Evolutionary conservation across 768 basidiomycete species (phyloP), one percentile per base, ranked within the genome.

Genomic region (Leccinum sublutescens): DNA sequence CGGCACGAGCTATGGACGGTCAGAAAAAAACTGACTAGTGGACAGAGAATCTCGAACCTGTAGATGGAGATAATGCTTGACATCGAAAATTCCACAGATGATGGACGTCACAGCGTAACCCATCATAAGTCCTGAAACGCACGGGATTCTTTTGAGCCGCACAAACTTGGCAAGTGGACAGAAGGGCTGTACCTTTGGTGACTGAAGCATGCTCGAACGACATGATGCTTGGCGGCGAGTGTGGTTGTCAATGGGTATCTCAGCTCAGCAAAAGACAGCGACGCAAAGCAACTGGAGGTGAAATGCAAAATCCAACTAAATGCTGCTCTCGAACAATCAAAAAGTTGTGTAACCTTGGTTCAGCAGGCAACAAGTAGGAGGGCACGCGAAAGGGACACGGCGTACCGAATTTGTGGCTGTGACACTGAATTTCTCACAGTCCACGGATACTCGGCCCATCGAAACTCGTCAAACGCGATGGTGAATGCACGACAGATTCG

Each of bases 11-110:
- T 94, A 62, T 21, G 47, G 34, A 45, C n/a, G 51, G 48, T 64
- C 36, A 61, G 60, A 55, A 50, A 40, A 54, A 50, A 15, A 17
- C 40, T 49, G 34, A 50, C 14, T 45, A 51, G 23, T 8, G 43
- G n/a, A 54, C 31, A 43, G 56, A 34, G 56, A 53, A 56, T 53
- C 15, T 64, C 79, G 63, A 62, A 86, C 88, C 77, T 91, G 94
- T 2, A 97, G 78, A 71, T 95, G 91, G 59, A 93, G 81, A 71
- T 93, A 91, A 67, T 94, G 88, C 71, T 95, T 96, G 64, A 92
- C 76, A 66, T 95, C 93, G 68, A 95, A 89, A 33, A 96, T 70
- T 1, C 91, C 88, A 49, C 81, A 86, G 6, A 85, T 68, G 56
- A 95, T 78, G n/a, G 95, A 91, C 3, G 85, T 81, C 49, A 91